Base-by-base conservation (phyloP, 495 filamentous ascomycete species). In the Hyaloscypha bicolor region DNA sequence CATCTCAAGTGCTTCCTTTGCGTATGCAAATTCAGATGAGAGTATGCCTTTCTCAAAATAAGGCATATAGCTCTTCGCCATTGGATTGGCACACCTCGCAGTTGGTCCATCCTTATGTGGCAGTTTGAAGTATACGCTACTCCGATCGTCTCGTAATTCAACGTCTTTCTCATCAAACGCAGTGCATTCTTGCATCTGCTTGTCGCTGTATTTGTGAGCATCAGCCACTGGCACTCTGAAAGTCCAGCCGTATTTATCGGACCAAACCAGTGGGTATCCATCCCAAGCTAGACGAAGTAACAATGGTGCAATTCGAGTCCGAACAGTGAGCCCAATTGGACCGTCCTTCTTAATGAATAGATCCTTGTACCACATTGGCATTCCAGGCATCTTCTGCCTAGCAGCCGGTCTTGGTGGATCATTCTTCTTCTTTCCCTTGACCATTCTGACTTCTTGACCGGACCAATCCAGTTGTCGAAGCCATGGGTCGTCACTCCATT, bases 301-400 rank as follows among this genome's bases (percentile, higher is more conserved):
- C 55, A 98, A 80, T 2, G 96, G 94, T 3, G 94, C 91, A 76
- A 97, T 89, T 45, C 95, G 87, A 42, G 93, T 92, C 35, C 96
- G 87, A 8, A 97, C 93, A 0, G 91, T 91, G n/a, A 99, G 74
- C 61, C 84, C 88, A 52, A 97, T 94, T 8, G 79, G 75, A 0
- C 84, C 76, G 31, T 83, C 82, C 37, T 73, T 88, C 48, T 87
- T 92, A 2, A 82, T 63, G 68, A 96, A 96, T 22, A 98, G 79
- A 74, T 92, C 93, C 75, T 94, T 97, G 77, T 97, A 99, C 95
- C 95, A 99, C 68, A 90, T 83, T 0, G 95, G 95, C 91, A 92
- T 93, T 35, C 95, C 95, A 4, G 93, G 93, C 77, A 89, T 92
- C 81, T 97, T 98, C 78, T 97, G 94, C 31, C 91, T 82, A 3